These are phyloP conservation scores for Neurospora intermedia DNA, from an alignment of 495 filamentous ascomycete species.

Conservation along the genomic window DNA sequence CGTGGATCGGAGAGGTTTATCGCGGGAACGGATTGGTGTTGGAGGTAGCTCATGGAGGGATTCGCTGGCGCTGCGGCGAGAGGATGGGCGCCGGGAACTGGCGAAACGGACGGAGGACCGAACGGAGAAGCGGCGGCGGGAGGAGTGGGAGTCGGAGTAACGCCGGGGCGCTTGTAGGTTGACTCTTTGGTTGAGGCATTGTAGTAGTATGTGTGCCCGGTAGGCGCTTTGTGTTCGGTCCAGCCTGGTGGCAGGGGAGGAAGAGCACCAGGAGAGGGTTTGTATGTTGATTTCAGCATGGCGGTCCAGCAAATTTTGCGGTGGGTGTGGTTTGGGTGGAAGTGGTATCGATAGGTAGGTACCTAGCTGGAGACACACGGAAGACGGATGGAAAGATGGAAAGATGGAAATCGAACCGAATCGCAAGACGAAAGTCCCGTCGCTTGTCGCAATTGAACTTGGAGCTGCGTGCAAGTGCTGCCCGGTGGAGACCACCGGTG, in stretches of 20 bases:
- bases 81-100: neutral
- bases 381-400: neutral
- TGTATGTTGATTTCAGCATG: slow-evolving; percentile 59
- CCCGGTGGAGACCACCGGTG: neutral
- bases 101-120: neutral
- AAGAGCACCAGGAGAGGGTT: slow-evolving; percentile 29
- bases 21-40: slow-evolving; percentile 35
- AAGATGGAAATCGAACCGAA: neutral
- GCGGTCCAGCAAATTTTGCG: no score
- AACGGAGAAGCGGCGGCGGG: slow-evolving; percentile 1
- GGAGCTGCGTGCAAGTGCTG: neutral
- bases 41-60: slow-evolving; percentile 29
- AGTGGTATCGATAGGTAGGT: neutral
- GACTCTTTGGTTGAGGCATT: slow-evolving; percentile 78
- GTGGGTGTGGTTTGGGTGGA: neutral
- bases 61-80: slow-evolving; percentile 11
- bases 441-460: neutral
- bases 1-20: slow-evolving; percentile 34
- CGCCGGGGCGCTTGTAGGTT: slow-evolving; percentile 65
- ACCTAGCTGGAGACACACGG: neutral
- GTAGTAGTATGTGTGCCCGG: slow-evolving; percentile 84
- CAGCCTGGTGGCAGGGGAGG: slow-evolving; percentile 67
- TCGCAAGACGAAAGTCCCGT: neutral
- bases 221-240: slow-evolving; percentile 87
- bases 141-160: slow-evolving; percentile 19